Evolutionary conservation across 1,284 basidiomycete species (phyloP).

Genomic region (Abortiporus biennis): DNA sequence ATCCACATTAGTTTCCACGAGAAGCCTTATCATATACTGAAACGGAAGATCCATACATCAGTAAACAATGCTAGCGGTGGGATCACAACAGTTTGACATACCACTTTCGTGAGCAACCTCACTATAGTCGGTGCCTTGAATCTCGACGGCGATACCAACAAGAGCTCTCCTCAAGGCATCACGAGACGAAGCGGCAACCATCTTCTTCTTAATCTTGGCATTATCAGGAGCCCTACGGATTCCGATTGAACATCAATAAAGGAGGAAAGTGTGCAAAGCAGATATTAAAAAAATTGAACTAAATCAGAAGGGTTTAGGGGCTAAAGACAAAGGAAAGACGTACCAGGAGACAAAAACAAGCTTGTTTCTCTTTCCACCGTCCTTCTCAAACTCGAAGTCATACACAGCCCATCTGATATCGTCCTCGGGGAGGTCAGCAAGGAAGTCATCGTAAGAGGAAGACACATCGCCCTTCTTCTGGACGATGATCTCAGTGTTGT

Average conservation of each 20-base stretch:
- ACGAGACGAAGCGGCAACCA: constrained; percentile 92
- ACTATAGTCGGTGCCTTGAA: constrained; percentile 82
- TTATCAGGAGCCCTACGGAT: constrained; percentile 78
- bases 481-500: constrained; percentile 73
- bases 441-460: constrained; percentile 71
- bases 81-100: too few species aligned
- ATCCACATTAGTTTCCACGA: too few species aligned
- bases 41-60: too few species aligned
- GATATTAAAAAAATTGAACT: not conserved
- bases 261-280: not conserved
- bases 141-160: constrained; percentile 69
- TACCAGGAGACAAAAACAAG: constrained; percentile 84
- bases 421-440: constrained; percentile 66
- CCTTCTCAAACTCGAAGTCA: constrained; percentile 85
- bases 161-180: constrained; percentile 76
- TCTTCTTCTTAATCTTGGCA: constrained; percentile 89
- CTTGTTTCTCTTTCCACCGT: constrained; percentile 87
- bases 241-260: not conserved
- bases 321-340: constrained; percentile 19
- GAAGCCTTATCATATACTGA: too few species aligned
- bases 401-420: constrained; percentile 91
- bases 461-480: constrained; percentile 44
- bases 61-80: too few species aligned
- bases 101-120: constrained; percentile 78
- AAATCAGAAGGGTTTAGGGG: not conserved